Evolutionary conservation across 176 grass and related monocot species (phyloP), one percentile per base, ranked within the genome.

Genomic region (Musa schizocarpa): DNA sequence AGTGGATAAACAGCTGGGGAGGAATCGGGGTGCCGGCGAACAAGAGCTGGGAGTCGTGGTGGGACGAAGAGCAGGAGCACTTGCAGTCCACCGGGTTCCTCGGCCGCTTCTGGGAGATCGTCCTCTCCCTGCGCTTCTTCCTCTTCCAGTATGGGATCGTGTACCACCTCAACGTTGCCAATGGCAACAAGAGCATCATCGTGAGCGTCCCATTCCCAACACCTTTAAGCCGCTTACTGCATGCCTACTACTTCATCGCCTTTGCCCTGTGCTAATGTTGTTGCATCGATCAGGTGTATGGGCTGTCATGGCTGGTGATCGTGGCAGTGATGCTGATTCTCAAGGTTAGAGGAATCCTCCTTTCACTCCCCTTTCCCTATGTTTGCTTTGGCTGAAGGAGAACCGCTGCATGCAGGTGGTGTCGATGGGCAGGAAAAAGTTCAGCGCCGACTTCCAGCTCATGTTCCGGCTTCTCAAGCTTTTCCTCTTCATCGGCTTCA

Each of bases 11-110:
- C 58, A 89, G 82, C 69, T 82, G 87, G 79, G 87, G 87, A 3
- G 87, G 87, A 49, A 89, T 89, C 21, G 87, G 87, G 53, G 74
- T 89, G 52, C 49, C 83, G 74, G 76, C 83, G 21, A 81, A 89
- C 77, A 80, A 86, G 76, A 86, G 83, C 71, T 89, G 87, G 88
- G 85, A 92, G 68, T 79, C 89, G 76, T 92, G 89, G 89, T 92
- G 89, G 89, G 72, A 85, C 50, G 82, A 81, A 50, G 89, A 92
- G 76, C 83, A 88, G 61, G 86, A 88, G 11, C 83, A 92, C 75
- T 72, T 92, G 70, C 84, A 79, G 65, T 83, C 82, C 43, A 81
- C 77, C 53, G 85, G 85, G 25, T 69, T 92, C 58, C 78, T 81
- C 64, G 87, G 89, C 77, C 70, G 79, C 65, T 81, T 92, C 53